Evolutionary conservation across 1,139 yeast species (phyloP), one percentile per base, ranked within the genome.

Genomic region (Taphrina wiesneri): DNA sequence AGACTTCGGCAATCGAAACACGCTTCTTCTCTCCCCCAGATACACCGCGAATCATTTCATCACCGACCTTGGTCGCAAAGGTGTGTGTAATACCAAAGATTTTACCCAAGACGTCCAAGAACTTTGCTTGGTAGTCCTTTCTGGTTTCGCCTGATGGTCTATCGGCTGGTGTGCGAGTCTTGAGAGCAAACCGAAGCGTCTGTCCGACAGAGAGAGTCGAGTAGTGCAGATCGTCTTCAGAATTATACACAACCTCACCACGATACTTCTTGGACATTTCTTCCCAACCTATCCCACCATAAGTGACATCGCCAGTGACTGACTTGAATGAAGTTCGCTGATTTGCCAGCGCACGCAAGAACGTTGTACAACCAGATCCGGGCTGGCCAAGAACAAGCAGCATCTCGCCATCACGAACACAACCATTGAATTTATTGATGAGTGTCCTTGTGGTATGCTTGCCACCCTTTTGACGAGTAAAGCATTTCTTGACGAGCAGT

Each of bases 1-100:
- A 78, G 6, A 83, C 85, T 73, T 86, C 90, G 28, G 89, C 89
- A 72, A 88, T 86, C 3, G 92, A 86, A 26, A 88, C 93, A 76
- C 95, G 85, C 77, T 87, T 87, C 72, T 93, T 81, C 77, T 88
- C 93, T 78, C 95, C 95, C 72, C 95, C 95, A 54, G 92, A 86
- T 41, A 88, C 89, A 76, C 95, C 95, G 73, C 92, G 82, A 53
- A 87, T 82, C 67, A 81, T 83, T 72, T 87, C 90, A 73, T 85
- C 82, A 67, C 92, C 92, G 39, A 87, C 91, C 70, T 83, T 82
- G 32, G 91, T 86, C 73, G 86, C 81, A 69, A 82, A 80, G n/a
- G 89, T 86, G 72, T 86, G 90, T 51, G 82, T 77, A 59, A 87
- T 78, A 70, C 92, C 92, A 73, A 83, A 87, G 25, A 86, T 85